Conservation (phyloP, 208 protist species). For the Wallacemonas sp. region DNA sequence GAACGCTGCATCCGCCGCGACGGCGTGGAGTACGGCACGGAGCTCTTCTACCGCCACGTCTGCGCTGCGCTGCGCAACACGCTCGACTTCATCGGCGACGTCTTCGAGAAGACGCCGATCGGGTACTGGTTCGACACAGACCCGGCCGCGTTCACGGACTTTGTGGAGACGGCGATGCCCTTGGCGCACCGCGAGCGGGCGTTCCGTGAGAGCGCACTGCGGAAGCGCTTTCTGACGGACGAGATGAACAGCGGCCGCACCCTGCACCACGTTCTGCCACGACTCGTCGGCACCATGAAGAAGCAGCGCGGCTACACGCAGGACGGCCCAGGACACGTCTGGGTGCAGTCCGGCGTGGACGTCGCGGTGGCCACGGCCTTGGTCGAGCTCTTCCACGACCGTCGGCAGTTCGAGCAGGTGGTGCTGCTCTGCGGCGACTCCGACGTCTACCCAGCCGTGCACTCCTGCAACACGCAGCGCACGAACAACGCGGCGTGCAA, state of each 20-base stretch:
- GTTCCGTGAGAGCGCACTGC: conserved; percentile 52
- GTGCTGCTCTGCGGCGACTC: conserved; percentile 84
- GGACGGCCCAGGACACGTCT: conserved; percentile 75
- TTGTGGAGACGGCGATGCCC: conserved; percentile 77
- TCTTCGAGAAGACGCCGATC: conserved; percentile 71
- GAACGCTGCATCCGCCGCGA: conserved; percentile 65
- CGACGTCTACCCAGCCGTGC: conserved; percentile 73
- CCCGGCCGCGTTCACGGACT: conserved; percentile 70
- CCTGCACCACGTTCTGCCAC: conserved; percentile 78
- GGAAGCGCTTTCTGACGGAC: conserved; percentile 63
- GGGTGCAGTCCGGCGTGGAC: conserved; percentile 86
- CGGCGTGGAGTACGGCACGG: conserved; percentile 36
- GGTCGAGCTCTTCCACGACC: conserved; percentile 75
- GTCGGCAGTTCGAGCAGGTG: conserved; percentile 71
- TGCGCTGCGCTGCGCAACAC: conserved; percentile 57
- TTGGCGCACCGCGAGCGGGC: conserved; percentile 56
- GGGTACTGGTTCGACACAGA: conserved; percentile 89
- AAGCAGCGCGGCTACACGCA: conserved; percentile 68
- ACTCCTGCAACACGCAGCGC: conserved; percentile 79
- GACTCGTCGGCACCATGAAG: conserved; percentile 85
- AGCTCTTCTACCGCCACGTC: conserved; percentile 39
- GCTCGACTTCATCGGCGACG: conserved; percentile 78
- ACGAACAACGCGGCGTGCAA: conserved; percentile 24
- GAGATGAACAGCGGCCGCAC: conserved; percentile 80
- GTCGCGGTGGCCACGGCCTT: conserved; percentile 77